phyloP scores from a whole-genome alignment of 73 alveolate species.

The Blepharisma stoltei region DNA sequence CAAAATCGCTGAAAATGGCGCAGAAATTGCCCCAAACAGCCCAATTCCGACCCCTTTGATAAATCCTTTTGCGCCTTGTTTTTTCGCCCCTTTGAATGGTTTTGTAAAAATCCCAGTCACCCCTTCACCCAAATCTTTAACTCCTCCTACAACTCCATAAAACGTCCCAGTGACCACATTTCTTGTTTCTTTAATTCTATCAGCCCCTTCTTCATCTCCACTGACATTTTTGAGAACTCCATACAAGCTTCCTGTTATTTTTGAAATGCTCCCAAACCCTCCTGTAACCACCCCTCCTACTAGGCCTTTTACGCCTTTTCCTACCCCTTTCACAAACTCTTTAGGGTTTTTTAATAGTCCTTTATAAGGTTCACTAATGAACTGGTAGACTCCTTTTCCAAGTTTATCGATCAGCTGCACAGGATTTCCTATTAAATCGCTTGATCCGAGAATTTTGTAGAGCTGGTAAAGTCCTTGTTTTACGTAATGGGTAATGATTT shows the following conservation, averaged over 20 bases:
- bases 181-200: slow-evolving; percentile 70
- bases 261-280: slow-evolving; percentile 70
- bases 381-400: slow-evolving; percentile 89
- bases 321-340: slow-evolving; percentile 87
- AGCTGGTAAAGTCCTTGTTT: slow-evolving; percentile 70
- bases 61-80: slow-evolving; percentile 82
- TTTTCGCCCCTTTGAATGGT: slow-evolving; percentile 69
- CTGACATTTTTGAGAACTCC: slow-evolving; percentile 74
- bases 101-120: slow-evolving; percentile 78
- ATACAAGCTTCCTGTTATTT: slow-evolving; percentile 83
- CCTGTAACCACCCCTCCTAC: slow-evolving; percentile 73
- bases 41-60: slow-evolving; percentile 84
- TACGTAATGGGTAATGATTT: slow-evolving; percentile 50
- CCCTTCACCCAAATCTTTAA: slow-evolving; percentile 72
- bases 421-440: slow-evolving; percentile 87
- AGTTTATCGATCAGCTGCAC: slow-evolving; percentile 80
- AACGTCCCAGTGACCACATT: slow-evolving; percentile 70
- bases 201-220: slow-evolving; percentile 66
- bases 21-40: slow-evolving; percentile 69
- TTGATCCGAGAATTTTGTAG: slow-evolving; percentile 72
- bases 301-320: slow-evolving; percentile 76
- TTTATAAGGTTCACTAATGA: slow-evolving; percentile 83
- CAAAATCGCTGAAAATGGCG: slow-evolving; percentile 80
- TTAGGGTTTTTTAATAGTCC: slow-evolving; percentile 83
- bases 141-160: slow-evolving; percentile 80